Evolutionary conservation across 768 basidiomycete genomes (phyloP).

Genomic region (Pleurotus djamor): DNA sequence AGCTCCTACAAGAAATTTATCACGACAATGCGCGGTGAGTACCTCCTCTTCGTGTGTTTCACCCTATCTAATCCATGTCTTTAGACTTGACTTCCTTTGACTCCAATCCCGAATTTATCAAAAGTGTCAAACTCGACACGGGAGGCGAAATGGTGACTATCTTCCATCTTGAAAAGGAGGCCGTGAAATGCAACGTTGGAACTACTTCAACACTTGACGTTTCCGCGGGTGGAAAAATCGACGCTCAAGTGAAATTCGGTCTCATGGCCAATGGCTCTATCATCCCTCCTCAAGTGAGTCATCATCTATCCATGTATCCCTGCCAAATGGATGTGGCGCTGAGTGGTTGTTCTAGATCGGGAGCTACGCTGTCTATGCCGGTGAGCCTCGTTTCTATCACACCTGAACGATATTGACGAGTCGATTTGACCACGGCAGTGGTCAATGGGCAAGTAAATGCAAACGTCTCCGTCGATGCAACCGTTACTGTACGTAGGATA

Average conservation of each 20-base stretch:
- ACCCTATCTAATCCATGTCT: too few species aligned
- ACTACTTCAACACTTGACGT: not conserved
- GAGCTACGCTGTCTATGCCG: not conserved
- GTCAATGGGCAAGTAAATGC: not conserved
- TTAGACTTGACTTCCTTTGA: not conserved
- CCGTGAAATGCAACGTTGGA: not conserved
- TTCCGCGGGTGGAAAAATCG: not conserved
- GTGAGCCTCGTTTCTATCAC: too few species aligned
- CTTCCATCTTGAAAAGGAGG: not conserved
- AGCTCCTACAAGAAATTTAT: too few species aligned
- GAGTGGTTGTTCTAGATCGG: too few species aligned
- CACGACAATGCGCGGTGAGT: too few species aligned
- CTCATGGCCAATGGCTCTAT: not conserved
- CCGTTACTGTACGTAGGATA: not conserved
- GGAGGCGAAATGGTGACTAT: not conserved
- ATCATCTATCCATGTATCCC: not conserved
- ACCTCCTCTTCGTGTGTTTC: too few species aligned
- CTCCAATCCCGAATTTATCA: not conserved
- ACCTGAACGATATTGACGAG: too few species aligned
- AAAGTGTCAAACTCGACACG: not conserved
- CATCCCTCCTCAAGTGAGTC: not conserved
- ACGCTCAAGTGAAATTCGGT: not conserved
- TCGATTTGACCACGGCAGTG: too few species aligned
- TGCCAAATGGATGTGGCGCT: not conserved
- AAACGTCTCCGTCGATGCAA: not conserved